Conservation (phyloP, 73 alveolate species). For the Paramecium biaurelia region DNA sequence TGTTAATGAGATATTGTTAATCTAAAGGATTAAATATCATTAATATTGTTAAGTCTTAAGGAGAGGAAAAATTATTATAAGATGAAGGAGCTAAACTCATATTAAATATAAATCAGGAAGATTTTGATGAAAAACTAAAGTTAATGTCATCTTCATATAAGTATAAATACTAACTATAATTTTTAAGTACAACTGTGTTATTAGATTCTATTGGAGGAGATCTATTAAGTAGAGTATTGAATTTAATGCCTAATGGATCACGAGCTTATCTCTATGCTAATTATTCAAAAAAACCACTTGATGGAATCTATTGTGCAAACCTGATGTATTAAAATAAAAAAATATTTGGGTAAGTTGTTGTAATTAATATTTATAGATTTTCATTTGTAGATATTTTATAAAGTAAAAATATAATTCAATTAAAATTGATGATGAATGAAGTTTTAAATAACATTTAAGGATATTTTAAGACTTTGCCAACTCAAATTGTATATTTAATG, state of each 20-base stretch:
- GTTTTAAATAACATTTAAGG: background rate
- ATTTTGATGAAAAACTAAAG: background rate
- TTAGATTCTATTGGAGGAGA: conserved; percentile 1
- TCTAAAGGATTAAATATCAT: background rate
- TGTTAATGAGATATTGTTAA: conserved; percentile 26
- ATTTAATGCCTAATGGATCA: conserved; percentile 16
- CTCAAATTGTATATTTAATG: background rate
- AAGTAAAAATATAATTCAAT: background rate
- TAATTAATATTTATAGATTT: background rate
- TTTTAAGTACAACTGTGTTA: background rate
- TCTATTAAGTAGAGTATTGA: background rate
- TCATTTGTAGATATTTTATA: background rate
- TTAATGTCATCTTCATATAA: background rate
- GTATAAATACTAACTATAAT: background rate
- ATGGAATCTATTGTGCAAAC: background rate
- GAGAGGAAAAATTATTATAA: background rate
- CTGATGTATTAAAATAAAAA: background rate
- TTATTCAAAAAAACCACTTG: background rate
- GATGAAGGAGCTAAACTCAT: conserved; percentile 12
- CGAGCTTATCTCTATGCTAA: background rate
- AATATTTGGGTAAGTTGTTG: conserved; percentile 12
- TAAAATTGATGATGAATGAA: background rate
- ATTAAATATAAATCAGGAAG: background rate
- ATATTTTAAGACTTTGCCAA: background rate
- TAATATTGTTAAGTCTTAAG: background rate